phyloP scores from a whole-genome alignment of 2,329 filamentous ascomycete genomes.

The Paraphaeosphaeria sporulosa region DNA sequence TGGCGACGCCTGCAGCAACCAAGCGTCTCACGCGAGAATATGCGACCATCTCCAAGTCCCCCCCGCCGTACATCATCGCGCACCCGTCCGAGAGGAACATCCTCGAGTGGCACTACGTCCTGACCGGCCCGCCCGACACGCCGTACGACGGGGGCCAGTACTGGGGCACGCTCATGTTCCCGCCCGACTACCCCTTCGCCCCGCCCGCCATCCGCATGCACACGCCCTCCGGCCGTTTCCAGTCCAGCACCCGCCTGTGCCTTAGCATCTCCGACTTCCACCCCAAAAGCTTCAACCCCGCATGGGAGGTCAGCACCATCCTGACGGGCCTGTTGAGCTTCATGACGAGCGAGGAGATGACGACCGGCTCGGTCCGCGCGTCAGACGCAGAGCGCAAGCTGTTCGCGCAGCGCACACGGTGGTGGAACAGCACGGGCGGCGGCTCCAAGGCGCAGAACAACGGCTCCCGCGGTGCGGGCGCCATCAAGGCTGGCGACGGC shows the following conservation, averaged over 20 bases:
- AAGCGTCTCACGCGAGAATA: slow-evolving; percentile 68
- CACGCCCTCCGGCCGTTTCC: slow-evolving; percentile 94
- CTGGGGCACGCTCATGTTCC: slow-evolving; percentile 96
- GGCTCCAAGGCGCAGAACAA: slow-evolving; percentile 67
- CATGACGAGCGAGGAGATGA: slow-evolving; percentile 99
- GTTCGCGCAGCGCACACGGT: slow-evolving; percentile 79
- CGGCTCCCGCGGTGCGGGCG: slow-evolving; percentile 66
- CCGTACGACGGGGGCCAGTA: slow-evolving; percentile 96
- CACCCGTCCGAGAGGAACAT: slow-evolving; percentile 93
- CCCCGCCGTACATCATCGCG: slow-evolving; percentile 86
- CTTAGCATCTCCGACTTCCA: slow-evolving; percentile 98
- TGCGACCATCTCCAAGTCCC: slow-evolving; percentile 72
- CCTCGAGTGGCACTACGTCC: slow-evolving; percentile 94
- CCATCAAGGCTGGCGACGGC: slow-evolving; percentile 87
- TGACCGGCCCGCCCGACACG: slow-evolving; percentile 91
- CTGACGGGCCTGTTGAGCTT: slow-evolving; percentile 93
- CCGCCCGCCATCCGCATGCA: slow-evolving; percentile 99
- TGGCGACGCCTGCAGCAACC: slow-evolving; percentile 51
- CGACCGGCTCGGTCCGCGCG: slow-evolving; percentile 85
- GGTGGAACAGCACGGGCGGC: slow-evolving; percentile 97
- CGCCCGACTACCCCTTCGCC: slow-evolving; percentile 94
- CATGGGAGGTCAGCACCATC: slow-evolving; percentile 98
- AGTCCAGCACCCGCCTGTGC: slow-evolving; percentile 88
- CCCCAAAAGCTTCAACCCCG: slow-evolving; percentile 96
- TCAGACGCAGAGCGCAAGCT: slow-evolving; percentile 78